phyloP scores from a whole-genome alignment of 306 rosid species.

The Cucumis melo region DNA sequence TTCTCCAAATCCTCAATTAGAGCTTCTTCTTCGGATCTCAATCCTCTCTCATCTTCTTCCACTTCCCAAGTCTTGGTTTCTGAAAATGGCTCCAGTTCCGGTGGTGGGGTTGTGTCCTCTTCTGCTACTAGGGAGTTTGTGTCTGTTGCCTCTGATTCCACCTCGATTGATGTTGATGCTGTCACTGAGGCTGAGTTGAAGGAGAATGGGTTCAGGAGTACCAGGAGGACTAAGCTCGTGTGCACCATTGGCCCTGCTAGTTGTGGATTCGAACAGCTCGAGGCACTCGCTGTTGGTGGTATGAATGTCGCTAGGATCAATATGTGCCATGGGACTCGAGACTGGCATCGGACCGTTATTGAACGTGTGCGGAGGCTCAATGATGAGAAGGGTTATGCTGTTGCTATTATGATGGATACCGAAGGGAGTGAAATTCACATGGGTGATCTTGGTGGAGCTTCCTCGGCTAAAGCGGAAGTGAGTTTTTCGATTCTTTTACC shows the following conservation, averaged over 20 bases:
- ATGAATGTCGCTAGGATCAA: constrained; percentile 92
- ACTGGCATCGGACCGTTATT: constrained; percentile 75
- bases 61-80: constrained; percentile 25
- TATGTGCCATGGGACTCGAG: constrained; percentile 92
- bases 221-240: constrained; percentile 68
- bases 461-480: constrained; percentile 76
- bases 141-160: constrained; percentile 9
- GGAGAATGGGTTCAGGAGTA: constrained; percentile 88
- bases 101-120: constrained; percentile 15
- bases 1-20: constrained; percentile 9
- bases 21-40: constrained; percentile 38
- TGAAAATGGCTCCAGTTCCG: constrained; percentile 28
- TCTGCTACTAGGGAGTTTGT: background rate
- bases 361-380: constrained; percentile 67
- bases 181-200: constrained; percentile 69
- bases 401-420: constrained; percentile 96
- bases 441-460: constrained; percentile 92
- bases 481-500: background rate
- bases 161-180: constrained; percentile 69
- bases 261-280: constrained; percentile 71
- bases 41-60: constrained; percentile 9
- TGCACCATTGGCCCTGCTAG: constrained; percentile 93
- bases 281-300: constrained; percentile 87
- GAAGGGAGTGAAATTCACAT: constrained; percentile 99
- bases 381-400: constrained; percentile 82